Conservation (phyloP, 73 alveolate species). For the Blepharisma stoltei region DNA sequence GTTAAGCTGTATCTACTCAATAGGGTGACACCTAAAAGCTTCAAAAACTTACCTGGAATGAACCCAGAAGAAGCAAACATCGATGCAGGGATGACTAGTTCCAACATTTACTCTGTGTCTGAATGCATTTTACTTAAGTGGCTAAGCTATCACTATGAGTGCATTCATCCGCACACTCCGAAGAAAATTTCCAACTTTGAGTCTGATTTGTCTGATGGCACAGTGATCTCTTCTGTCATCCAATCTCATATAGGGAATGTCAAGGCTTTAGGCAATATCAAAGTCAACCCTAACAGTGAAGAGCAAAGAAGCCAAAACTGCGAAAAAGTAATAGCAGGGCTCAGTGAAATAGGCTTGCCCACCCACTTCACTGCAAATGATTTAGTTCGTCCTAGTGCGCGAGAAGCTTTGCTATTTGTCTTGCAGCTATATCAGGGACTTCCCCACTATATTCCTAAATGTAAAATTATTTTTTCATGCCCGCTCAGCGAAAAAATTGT, state of each 20-base stretch:
- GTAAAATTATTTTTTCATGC: conserved; percentile 87
- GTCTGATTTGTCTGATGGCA: conserved; percentile 77
- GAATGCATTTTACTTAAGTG: conserved; percentile 92
- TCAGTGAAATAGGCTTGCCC: conserved; percentile 75
- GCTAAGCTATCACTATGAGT: conserved; percentile 68
- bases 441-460: conserved; percentile 95
- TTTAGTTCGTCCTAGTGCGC: conserved; percentile 90
- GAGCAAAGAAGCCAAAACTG: conserved; percentile 70
- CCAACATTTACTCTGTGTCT: conserved; percentile 86
- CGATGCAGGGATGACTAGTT: conserved; percentile 65
- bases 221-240: conserved; percentile 65
- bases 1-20: conserved; percentile 84
- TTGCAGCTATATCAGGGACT: conserved; percentile 85
- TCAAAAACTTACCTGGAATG: conserved; percentile 83
- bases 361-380: conserved; percentile 70
- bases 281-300: conserved; percentile 54
- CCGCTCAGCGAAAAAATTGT: conserved; percentile 87
- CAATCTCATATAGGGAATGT: conserved; percentile 70
- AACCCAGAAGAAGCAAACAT: conserved; percentile 77
- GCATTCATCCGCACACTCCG: conserved; percentile 67
- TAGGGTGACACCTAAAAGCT: conserved; percentile 90
- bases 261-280: conserved; percentile 55
- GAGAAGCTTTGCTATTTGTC: conserved; percentile 86
- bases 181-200: conserved; percentile 71
- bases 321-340: conserved; percentile 66